Conservation (phyloP, 805 yeast genomes). For the Candida caryicola region DNA sequence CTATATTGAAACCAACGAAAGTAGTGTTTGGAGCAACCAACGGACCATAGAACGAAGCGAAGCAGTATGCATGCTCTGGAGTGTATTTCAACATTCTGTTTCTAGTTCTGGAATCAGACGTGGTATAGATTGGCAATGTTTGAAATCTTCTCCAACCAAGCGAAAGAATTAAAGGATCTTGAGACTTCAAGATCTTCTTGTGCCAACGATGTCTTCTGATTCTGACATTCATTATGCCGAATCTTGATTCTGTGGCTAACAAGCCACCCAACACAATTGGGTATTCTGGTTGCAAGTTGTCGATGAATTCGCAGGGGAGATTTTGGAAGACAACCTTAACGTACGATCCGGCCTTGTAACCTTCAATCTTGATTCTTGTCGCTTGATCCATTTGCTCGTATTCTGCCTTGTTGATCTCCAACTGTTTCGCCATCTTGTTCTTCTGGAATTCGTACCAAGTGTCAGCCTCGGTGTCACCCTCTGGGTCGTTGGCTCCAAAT, state of each 20-base stretch:
- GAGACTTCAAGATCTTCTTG: slow-evolving; percentile 89
- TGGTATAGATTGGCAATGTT: slow-evolving; percentile 91
- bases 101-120: slow-evolving; percentile 95
- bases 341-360: slow-evolving; percentile 89
- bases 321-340: slow-evolving; percentile 81
- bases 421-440: slow-evolving; percentile 93
- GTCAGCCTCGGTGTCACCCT: slow-evolving; percentile 70
- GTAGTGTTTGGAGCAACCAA: slow-evolving; percentile 96
- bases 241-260: slow-evolving; percentile 84
- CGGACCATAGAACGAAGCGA: slow-evolving; percentile 95
- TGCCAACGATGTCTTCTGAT: slow-evolving; percentile 99
- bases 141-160: slow-evolving; percentile 99
- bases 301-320: slow-evolving; percentile 86
- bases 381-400: slow-evolving; percentile 68
- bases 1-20: slow-evolving; percentile 90
- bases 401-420: slow-evolving; percentile 87
- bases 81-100: slow-evolving; percentile 97
- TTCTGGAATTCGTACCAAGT: slow-evolving; percentile 98
- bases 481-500: slow-evolving; percentile 77
- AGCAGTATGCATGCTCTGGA: slow-evolving; percentile 96
- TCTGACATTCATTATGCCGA: slow-evolving; percentile 90
- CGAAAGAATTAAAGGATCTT: slow-evolving; percentile 90
- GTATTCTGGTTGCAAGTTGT: slow-evolving; percentile 78
- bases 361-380: slow-evolving; percentile 82
- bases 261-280: slow-evolving; percentile 92